Conservation (phyloP, 1,284 basidiomycete genomes). For the Cryptococcus sp. region DNA sequence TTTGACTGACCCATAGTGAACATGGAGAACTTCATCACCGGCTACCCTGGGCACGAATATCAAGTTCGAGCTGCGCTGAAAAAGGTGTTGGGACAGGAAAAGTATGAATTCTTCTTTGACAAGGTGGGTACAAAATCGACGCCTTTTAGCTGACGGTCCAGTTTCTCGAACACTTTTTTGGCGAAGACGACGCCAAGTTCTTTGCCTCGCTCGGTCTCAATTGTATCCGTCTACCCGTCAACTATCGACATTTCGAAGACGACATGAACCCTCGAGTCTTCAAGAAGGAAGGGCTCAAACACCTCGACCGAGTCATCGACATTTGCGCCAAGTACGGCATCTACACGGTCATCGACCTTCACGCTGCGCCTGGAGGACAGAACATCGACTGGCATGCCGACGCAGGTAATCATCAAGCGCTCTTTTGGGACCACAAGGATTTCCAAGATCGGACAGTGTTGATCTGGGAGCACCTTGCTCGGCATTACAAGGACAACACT, state of each 20-base stretch:
- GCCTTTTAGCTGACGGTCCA: constrained; percentile 24
- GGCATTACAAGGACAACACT: constrained; percentile 59
- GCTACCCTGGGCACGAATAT: constrained; percentile 42
- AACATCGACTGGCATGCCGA: constrained; percentile 46
- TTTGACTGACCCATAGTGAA: constrained; percentile 22
- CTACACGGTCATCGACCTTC: constrained; percentile 46
- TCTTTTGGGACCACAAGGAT: constrained; percentile 66
- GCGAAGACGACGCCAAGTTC: constrained; percentile 62
- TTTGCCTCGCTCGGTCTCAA: constrained; percentile 63
- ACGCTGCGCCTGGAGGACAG: constrained; percentile 41
- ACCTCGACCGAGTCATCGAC: constrained; percentile 42
- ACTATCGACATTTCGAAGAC: constrained; percentile 44
- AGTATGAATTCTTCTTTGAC: constrained; percentile 72
- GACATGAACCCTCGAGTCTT: constrained; percentile 41
- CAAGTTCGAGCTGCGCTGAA: constrained; percentile 65
- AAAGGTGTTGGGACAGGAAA: constrained; percentile 59
- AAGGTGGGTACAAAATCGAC: constrained; percentile 48
- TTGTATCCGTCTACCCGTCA: constrained; percentile 54
- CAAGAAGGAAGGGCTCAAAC: constrained; percentile 41
- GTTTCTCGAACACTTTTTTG: constrained; percentile 70
- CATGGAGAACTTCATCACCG: constrained; percentile 47
- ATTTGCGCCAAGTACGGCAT: constrained; percentile 42
- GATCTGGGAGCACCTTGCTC: constrained; percentile 64
- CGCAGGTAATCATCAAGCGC: constrained; percentile 32
- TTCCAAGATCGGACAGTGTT: constrained; percentile 66